Percentiles rank a stretch among this genome's conserved stretches.
Conservation (phyloP, 352 stramenopile species). For the Phytophthora pistaciae region DNA sequence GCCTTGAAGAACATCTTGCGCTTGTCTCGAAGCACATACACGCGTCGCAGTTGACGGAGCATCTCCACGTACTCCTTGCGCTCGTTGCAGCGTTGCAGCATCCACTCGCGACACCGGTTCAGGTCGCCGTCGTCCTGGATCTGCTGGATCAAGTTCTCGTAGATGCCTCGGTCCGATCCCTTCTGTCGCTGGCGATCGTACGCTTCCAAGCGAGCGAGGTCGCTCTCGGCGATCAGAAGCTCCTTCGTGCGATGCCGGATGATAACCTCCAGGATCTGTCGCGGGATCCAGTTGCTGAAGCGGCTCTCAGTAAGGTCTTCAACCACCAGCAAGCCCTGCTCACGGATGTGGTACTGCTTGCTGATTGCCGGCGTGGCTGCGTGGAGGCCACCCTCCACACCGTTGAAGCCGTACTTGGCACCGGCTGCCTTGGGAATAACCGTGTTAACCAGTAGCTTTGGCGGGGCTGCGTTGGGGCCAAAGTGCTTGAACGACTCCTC, state of each 20-base stretch:
- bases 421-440: conserved; percentile 78
- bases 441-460: conserved; percentile 82
- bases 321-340: conserved; percentile 81
- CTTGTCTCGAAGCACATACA: conserved; percentile 76
- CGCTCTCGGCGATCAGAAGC: conserved; percentile 75
- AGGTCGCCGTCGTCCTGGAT: conserved; percentile 89
- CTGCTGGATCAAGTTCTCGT: conserved; percentile 91
- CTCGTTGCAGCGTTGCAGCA: conserved; percentile 68
- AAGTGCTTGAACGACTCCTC: conserved; percentile 85
- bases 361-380: conserved; percentile 69
- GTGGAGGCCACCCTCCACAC: conserved; percentile 58
- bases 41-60: conserved; percentile 63
- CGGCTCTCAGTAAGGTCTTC: conserved; percentile 86
- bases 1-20: conserved; percentile 89
- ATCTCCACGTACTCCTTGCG: conserved; percentile 82
- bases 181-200: conserved; percentile 84
- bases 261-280: conserved; percentile 85
- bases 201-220: conserved; percentile 79
- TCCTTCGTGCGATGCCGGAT: conserved; percentile 83
- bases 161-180: conserved; percentile 82
- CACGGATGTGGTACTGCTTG: conserved; percentile 89
- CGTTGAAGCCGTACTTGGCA: conserved; percentile 71
- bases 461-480: conserved; percentile 57
- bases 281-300: conserved; percentile 87
- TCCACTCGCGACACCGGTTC: conserved; percentile 87